Evolutionary conservation across 1,139 yeast species (phyloP).

Genomic region (Suhomyces anneliseae): DNA sequence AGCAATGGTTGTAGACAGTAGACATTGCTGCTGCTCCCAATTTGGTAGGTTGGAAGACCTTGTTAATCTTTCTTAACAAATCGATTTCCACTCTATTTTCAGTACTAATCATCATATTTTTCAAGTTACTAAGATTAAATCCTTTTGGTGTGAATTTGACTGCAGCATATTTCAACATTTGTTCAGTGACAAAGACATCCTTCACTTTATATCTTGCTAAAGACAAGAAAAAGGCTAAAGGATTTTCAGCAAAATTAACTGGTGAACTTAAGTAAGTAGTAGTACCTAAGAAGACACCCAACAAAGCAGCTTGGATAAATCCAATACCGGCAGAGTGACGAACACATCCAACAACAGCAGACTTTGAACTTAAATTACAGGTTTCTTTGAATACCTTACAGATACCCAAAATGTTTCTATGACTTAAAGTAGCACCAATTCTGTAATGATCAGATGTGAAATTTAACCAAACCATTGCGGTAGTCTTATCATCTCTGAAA

Average conservation of each 20-base stretch:
- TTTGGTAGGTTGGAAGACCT: constrained; percentile 63
- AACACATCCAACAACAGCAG: constrained; percentile 82
- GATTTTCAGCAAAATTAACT: constrained; percentile 73
- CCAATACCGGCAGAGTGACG: constrained; percentile 86
- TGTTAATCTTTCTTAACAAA: constrained; percentile 58
- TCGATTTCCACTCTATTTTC: constrained; percentile 72
- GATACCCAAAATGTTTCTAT: constrained; percentile 66
- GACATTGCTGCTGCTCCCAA: constrained; percentile 72
- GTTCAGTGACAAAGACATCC: constrained; percentile 83
- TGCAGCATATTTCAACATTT: constrained; percentile 78
- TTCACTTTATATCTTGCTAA: constrained; percentile 78
- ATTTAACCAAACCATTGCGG: constrained; percentile 62
- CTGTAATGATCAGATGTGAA: constrained; percentile 75
- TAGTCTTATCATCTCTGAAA: constrained; percentile 42
- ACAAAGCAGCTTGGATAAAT: constrained; percentile 73
- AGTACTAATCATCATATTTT: constrained; percentile 82
- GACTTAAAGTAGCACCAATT: constrained; percentile 64
- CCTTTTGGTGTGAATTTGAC: constrained; percentile 64
- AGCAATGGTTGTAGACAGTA: constrained; percentile 72
- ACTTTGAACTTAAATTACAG: constrained; percentile 71
- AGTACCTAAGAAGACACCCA: constrained; percentile 86
- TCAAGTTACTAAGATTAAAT: constrained; percentile 60
- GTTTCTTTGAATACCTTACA: constrained; percentile 93
- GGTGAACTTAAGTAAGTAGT: constrained; percentile 82
- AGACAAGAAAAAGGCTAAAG: constrained; percentile 69